phyloP scores from a whole-genome alignment of 73 alveolate genomes.

The Paramecium sonneborni region DNA sequence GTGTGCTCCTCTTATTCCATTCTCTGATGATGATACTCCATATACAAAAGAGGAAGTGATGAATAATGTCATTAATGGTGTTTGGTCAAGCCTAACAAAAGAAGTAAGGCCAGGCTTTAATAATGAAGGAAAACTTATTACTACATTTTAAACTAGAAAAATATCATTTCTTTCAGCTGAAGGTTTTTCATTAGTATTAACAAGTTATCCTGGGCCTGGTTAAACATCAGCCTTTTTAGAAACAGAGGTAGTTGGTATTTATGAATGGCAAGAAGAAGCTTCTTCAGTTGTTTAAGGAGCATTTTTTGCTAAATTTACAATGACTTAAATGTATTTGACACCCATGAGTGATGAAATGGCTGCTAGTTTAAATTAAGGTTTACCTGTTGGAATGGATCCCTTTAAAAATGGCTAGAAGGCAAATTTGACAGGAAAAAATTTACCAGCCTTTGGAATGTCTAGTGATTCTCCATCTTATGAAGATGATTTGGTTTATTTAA shows the following conservation, averaged over 20 bases:
- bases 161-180: not conserved
- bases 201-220: not conserved
- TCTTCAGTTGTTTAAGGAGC: not conserved
- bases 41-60: not conserved
- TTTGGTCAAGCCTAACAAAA: not conserved
- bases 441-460: not conserved
- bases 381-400: not conserved
- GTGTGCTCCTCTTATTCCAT: not conserved
- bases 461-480: not conserved
- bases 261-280: not conserved
- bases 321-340: not conserved
- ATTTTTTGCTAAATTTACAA: not conserved
- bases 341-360: not conserved
- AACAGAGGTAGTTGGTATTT: not conserved
- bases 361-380: not conserved
- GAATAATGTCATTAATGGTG: not conserved
- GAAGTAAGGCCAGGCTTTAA: not conserved
- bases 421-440: not conserved
- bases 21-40: not conserved
- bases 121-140: not conserved
- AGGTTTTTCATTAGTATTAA: not conserved
- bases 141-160: not conserved
- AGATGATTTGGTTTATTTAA: not conserved
- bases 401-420: not conserved
- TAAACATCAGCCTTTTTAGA: not conserved